Conservation (phyloP, 2,329 filamentous ascomycete species). For the Xylariaceae sp. region DNA sequence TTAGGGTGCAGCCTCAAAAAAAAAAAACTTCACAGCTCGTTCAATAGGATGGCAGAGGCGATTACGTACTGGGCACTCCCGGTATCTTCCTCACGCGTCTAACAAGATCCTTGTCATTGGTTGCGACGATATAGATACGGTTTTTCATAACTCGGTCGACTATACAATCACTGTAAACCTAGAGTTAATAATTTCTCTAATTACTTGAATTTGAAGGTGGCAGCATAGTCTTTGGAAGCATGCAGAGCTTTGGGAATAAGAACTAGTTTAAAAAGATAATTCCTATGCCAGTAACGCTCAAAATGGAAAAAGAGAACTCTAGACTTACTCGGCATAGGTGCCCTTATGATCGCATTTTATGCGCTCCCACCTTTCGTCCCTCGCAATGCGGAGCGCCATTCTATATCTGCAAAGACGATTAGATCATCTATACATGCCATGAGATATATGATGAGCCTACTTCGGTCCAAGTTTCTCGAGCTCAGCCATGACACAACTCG, state of each 20-base stretch:
- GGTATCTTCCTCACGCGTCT: slow-evolving; percentile 80
- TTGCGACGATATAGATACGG: slow-evolving; percentile 59
- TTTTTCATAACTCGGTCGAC: slow-evolving; percentile 39
- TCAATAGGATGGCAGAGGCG: background rate
- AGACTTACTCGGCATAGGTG: slow-evolving; percentile 31
- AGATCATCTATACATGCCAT: background rate
- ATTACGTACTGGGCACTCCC: slow-evolving; percentile 60
- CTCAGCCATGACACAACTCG: slow-evolving; percentile 46
- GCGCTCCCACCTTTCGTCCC: slow-evolving; percentile 87
- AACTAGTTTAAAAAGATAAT: too few species aligned
- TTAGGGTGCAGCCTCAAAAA: background rate
- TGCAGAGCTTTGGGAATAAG: too few species aligned
- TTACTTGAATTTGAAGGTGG: background rate
- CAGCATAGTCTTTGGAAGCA: too few species aligned
- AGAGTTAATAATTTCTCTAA: slow-evolving; percentile 3
- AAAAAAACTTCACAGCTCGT: background rate
- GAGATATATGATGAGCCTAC: slow-evolving; percentile 53
- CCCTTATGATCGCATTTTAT: slow-evolving; percentile 71
- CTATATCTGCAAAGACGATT: slow-evolving; percentile 17
- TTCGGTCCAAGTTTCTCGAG: slow-evolving; percentile 88
- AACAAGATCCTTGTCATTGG: slow-evolving; percentile 76
- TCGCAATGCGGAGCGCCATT: slow-evolving; percentile 62
- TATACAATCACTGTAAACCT: slow-evolving; percentile 27
- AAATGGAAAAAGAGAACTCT: background rate
- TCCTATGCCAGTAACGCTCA: too few species aligned